Conservation (phyloP, 2,329 filamentous ascomycete species). For the Phoma herbarum region DNA sequence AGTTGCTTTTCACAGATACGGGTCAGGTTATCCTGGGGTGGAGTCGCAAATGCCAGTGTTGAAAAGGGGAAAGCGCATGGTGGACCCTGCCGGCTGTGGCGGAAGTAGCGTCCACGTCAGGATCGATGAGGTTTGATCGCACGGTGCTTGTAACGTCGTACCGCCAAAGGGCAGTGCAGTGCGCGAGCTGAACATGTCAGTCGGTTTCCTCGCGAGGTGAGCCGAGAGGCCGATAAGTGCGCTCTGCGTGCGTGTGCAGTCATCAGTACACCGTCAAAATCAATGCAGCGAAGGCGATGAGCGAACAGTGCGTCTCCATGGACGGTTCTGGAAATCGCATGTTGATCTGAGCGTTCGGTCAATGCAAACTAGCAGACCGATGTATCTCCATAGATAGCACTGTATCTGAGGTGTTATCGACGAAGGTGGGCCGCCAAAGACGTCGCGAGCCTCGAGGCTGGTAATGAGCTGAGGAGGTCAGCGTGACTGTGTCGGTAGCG, state of each 20-base stretch:
- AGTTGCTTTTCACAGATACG: slow-evolving; percentile 17
- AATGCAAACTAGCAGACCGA: background rate
- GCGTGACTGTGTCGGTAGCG: background rate
- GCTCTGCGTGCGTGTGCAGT: slow-evolving; percentile 2
- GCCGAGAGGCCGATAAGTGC: background rate
- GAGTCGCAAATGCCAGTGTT: slow-evolving; percentile 5
- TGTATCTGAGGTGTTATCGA: background rate
- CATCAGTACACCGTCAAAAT: slow-evolving; percentile 9
- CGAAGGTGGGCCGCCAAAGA: background rate
- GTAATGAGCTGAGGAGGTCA: slow-evolving; percentile 1
- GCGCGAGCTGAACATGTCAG: slow-evolving; percentile 5
- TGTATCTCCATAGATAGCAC: background rate
- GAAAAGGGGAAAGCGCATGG: slow-evolving; percentile 11
- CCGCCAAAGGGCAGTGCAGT: slow-evolving; percentile 1
- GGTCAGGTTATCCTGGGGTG: slow-evolving; percentile 17
- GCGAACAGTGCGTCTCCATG: slow-evolving; percentile 5
- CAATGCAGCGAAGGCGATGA: background rate
- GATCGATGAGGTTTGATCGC: slow-evolving; percentile 6
- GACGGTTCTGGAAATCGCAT: slow-evolving; percentile 8
- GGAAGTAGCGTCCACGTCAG: slow-evolving; percentile 20
- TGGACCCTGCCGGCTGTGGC: slow-evolving; percentile 23
- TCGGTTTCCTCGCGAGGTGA: background rate
- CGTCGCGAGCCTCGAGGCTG: background rate
- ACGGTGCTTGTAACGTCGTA: slow-evolving; percentile 12
- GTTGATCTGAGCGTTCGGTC: slow-evolving; percentile 8